Evolutionary conservation across 2,329 filamentous ascomycete genomes (phyloP), one percentile per base, ranked within the genome.

Genomic region (Reticulascus tulasneorum): DNA sequence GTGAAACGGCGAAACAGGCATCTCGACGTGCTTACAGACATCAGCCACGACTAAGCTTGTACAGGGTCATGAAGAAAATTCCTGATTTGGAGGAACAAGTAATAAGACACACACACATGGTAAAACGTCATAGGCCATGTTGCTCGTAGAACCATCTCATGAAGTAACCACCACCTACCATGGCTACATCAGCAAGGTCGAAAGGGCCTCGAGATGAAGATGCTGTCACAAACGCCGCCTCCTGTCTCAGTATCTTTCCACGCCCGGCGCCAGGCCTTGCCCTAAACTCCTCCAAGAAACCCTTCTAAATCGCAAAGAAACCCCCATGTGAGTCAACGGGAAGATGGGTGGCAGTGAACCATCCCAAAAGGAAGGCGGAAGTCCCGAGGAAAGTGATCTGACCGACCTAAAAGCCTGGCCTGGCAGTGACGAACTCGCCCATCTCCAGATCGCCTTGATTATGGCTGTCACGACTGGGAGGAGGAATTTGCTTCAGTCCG

Each of bases 361-460:
- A 37, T 29, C 27, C 36, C 19, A 23, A 16, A 39, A 35, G 26
- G 23, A 24, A 27, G 28, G 22, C 39, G 30, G 23, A 7, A 24
- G 13, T 39, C 31, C 9, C 22, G 17, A 20, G 30, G n/a, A 16
- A 26, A 32, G 8, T 35, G 18, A 19, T 19, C 24, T 18, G 11
- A 13, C 22, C 24, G 12, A n/a, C 11, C 19, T 16, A 22, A 16
- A 8, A 42, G 28, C 18, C 28, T 11, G 40, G 36, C n/a, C 40
- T 28, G 32, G 40, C 32, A 16, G 37, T 42, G 23, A 15, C 37
- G 32, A 42, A 33, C 13, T 40, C 40, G 21, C 40, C 40, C 32
- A 42, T 20, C 28, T 42, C 37, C n/a, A n/a, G n/a, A 11, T 28
- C 37, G 19, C 37, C 37, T 20, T 42, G 31, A 25, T 32, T 27